These are phyloP conservation scores for Melampsora occidentalis DNA, from an alignment of 1,284 basidiomycete species.

Conservation along the genomic window DNA sequence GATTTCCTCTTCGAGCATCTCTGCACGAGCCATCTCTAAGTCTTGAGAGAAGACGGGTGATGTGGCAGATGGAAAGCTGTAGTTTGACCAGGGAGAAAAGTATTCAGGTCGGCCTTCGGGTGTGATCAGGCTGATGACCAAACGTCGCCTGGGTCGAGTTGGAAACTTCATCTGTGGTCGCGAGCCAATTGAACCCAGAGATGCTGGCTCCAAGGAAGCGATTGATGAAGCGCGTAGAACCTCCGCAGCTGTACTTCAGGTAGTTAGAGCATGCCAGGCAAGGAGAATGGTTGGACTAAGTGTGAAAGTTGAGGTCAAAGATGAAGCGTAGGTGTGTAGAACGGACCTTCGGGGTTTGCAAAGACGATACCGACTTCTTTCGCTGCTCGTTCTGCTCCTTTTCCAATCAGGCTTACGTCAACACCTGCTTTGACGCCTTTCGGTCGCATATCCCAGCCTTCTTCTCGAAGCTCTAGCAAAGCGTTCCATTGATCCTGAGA, in stretches of 20 bases:
- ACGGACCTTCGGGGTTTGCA: slow-evolving; percentile 41
- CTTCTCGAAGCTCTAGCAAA: slow-evolving; percentile 29
- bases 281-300: not conserved
- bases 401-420: slow-evolving; percentile 37
- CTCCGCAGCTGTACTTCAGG: slow-evolving; percentile 31
- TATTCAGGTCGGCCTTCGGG: slow-evolving; percentile 11
- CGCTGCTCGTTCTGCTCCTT: slow-evolving; percentile 34
- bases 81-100: slow-evolving; percentile 35
- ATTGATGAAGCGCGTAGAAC: slow-evolving; percentile 37
- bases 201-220: slow-evolving; percentile 28
- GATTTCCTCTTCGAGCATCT: slow-evolving; percentile 41
- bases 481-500: slow-evolving; percentile 32
- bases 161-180: slow-evolving; percentile 24
- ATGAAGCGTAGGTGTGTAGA: not conserved
- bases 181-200: not conserved
- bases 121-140: slow-evolving; percentile 15
- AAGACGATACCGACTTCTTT: slow-evolving; percentile 38
- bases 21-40: slow-evolving; percentile 32
- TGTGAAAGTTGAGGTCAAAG: not conserved
- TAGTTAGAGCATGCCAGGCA: not conserved
- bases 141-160: slow-evolving; percentile 27
- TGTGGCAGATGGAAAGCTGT: slow-evolving; percentile 1
- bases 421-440: slow-evolving; percentile 31
- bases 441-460: slow-evolving; percentile 38
- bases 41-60: slow-evolving; percentile 3